A percentile compares a stretch with the other conserved stretches of the same genome.
phyloP scores from a whole-genome alignment of 2,329 filamentous ascomycete species.

The Diaporthe longicolla region DNA sequence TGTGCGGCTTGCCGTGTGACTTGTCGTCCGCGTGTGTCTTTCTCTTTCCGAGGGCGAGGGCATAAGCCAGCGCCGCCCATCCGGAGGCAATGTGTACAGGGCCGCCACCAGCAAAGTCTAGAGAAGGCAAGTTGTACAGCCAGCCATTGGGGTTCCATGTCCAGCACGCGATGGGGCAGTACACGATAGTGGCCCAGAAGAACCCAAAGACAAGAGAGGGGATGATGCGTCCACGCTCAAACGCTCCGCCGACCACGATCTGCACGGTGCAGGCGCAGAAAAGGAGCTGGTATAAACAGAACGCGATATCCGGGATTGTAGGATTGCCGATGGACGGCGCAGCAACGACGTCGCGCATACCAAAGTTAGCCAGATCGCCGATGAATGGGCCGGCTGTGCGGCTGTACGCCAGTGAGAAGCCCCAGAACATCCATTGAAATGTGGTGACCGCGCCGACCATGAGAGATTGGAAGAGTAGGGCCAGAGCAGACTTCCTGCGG shows the following conservation, averaged over 20 bases:
- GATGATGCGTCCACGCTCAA: slow-evolving; percentile 71
- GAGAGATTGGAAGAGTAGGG: slow-evolving; percentile 74
- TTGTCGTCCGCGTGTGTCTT: slow-evolving; percentile 62
- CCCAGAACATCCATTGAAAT: slow-evolving; percentile 75
- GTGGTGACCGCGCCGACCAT: slow-evolving; percentile 68
- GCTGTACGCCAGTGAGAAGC: slow-evolving; percentile 74
- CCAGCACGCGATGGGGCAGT: slow-evolving; percentile 75
- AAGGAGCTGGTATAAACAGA: slow-evolving; percentile 75
- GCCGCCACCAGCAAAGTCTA: slow-evolving; percentile 74
- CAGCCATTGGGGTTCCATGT: slow-evolving; percentile 78
- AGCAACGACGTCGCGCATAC: slow-evolving; percentile 70
- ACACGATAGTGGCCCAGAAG: slow-evolving; percentile 75
- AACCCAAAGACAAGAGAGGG: slow-evolving; percentile 61
- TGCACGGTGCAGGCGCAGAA: slow-evolving; percentile 74
- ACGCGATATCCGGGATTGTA: slow-evolving; percentile 74
- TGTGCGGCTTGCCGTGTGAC: slow-evolving; percentile 70
- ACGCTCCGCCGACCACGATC: slow-evolving; percentile 75
- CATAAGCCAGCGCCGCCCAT: slow-evolving; percentile 75
- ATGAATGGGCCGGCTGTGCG: slow-evolving; percentile 73
- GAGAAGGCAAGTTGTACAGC: slow-evolving; percentile 71
- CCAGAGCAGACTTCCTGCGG: slow-evolving; percentile 72
- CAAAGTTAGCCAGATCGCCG: slow-evolving; percentile 73
- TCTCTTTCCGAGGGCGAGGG: slow-evolving; percentile 73
- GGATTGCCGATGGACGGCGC: slow-evolving; percentile 71
- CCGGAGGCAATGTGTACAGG: slow-evolving; percentile 76